Base-by-base conservation (phyloP, 2,329 filamentous ascomycete species). In the Microdochium bolleyi region DNA sequence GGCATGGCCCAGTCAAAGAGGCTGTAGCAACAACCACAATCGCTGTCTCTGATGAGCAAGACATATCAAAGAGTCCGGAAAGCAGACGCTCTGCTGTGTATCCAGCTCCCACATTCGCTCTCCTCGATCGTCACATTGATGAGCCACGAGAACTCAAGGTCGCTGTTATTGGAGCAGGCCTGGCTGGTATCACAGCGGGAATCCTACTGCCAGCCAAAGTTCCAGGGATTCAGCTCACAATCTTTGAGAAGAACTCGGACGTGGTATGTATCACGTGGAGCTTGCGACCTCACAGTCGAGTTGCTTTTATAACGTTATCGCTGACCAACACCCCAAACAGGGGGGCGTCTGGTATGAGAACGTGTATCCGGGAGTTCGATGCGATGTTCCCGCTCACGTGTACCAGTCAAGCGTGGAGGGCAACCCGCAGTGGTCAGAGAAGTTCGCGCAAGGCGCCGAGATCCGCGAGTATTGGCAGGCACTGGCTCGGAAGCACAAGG, bases 361-460 rank as follows among this genome's bases (percentile, higher is more conserved):
- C 52, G 62, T 72, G 3, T 87, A 87, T 56, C 83, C 83, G 0
- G 84, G 83, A 1, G 82, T 86, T 1, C 71, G 82, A 44, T 89
- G 85, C 58, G 84, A 88, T 62, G 80, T 89, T 14, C 83, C 85
- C 0, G 79, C 84, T 0, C 83, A 87, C 62, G 83, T 85, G 21
- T 89, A 89, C 59, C 85, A 88, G 61, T 79, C 79, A 8, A 83
- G 81, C 0, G 89, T 88, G 63, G 73, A 75, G 7, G 83, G 84
- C 1, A 89, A 89, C 53, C 79, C 76, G 0, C 74, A 87, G 57
- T 90, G 87, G 87, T 77, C 76, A 0, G 82, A 88, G 58, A 75
- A 83, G 54, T 89, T 87, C 60, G 79, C 85, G 0, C 79, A 80
- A 37, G 85, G 85, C 0, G 63, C 70, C 3, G 87, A 90, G 64